Evolutionary conservation across 2,329 filamentous ascomycete genomes (phyloP), one percentile per base, ranked within the genome.

Genomic region (Rutstroemia sp.): DNA sequence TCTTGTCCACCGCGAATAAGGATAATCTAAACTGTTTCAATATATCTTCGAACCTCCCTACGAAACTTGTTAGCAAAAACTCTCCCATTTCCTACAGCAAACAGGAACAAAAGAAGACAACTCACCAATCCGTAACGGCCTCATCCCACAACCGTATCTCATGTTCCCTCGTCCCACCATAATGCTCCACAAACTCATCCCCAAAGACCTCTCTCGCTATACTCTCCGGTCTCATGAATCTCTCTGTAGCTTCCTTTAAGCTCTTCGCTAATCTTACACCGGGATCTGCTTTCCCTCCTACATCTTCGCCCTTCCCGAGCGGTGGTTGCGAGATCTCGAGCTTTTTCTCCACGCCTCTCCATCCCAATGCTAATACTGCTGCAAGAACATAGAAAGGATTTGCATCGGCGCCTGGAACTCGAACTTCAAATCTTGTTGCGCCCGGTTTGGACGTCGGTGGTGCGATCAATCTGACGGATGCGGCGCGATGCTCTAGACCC

Each of bases 131-230:
- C 19, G 94, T 97, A 5, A 97, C 92, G 2, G 92, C 92, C 71
- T 97, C 92, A 66, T 97, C 92, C 87, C 89, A 99, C 19, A 96
- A 73, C 59, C 88, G 77, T 57, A 94, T 80, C 73, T 99, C 94
- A 72, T 99, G 92, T 71, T 95, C 87, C 61, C 94, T 81, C 17
- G 92, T 96, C 16, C 94, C 94, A 12, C 86, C 89, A 75, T 86
- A 99, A 71, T 97, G 94, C 16, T 97, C 92, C 3, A 99, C 94
- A 73, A 99, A 99, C 8, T 87, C 88, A 70, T 97, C 88, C 0
- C 94, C 94, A 72, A 99, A 89, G 0, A 96, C 88, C 69, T 97
- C 89, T 57, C 94, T 80, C n/a, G 94, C 94, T 16, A 97, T 78
- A 70, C 92, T 97, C 1, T 81, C 89, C 65, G 84, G 81, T 30